Evolutionary conservation across 148 eudicot genomes (phyloP).

Genomic region (Fagopyrum homotropicum): DNA sequence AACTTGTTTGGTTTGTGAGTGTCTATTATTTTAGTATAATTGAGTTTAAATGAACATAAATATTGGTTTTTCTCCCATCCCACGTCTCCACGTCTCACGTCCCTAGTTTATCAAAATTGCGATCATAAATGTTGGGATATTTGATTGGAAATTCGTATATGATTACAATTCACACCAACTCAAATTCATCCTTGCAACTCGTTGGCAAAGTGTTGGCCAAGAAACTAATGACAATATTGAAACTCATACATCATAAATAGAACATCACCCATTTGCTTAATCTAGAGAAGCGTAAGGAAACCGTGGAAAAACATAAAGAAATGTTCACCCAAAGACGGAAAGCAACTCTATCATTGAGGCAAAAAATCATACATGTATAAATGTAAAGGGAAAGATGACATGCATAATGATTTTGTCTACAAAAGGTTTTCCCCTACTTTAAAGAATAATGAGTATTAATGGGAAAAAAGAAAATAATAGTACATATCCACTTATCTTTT

Average conservation of each 20-base stretch:
- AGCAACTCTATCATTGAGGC: background rate
- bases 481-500: too few relatives aligned
- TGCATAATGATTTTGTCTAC: background rate
- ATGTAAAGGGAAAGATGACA: background rate
- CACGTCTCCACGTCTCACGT: too few relatives aligned
- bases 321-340: background rate
- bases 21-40: too few relatives aligned
- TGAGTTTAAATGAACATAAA: too few relatives aligned
- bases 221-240: background rate
- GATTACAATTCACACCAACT: too few relatives aligned
- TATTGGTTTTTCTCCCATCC: too few relatives aligned
- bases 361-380: background rate
- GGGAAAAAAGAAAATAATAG: background rate
- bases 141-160: too few relatives aligned
- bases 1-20: too few relatives aligned
- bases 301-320: background rate
- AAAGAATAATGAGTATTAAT: background rate
- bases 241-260: background rate
- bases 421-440: background rate
- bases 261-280: background rate
- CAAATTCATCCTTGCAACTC: background rate
- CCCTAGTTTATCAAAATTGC: too few relatives aligned
- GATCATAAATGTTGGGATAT: too few relatives aligned
- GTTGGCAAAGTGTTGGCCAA: background rate
- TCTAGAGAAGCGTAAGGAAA: background rate